Conservation (phyloP, 2,329 filamentous ascomycete species). For the Scedosporium dehoogii region DNA sequence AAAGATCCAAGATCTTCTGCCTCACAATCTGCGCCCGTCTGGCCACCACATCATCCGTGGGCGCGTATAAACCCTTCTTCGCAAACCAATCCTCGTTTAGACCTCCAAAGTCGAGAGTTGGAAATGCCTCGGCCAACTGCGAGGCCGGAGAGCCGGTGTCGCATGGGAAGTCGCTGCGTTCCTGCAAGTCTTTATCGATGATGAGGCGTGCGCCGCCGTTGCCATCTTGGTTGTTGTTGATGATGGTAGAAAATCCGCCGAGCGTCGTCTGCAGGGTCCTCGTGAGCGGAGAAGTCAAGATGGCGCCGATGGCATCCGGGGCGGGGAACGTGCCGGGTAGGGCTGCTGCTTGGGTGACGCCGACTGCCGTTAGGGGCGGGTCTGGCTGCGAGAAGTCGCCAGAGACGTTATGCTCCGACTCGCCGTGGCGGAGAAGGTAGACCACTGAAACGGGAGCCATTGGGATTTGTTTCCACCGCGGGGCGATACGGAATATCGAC, state of each 20-base stretch:
- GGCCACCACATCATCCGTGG: slow-evolving; percentile 10
- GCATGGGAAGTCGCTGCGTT: slow-evolving; percentile 17
- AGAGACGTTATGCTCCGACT: slow-evolving; percentile 12
- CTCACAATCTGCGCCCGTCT: slow-evolving; percentile 12
- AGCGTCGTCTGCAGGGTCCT: slow-evolving; percentile 11
- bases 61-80: slow-evolving; percentile 12
- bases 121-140: slow-evolving; percentile 10
- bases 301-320: slow-evolving; percentile 7
- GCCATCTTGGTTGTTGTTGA: background rate
- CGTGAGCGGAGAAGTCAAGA: slow-evolving; percentile 11
- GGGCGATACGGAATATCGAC: no score
- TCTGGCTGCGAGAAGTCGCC: slow-evolving; percentile 12
- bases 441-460: slow-evolving; percentile 13
- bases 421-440: slow-evolving; percentile 12
- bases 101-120: slow-evolving; percentile 8
- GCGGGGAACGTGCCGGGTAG: slow-evolving; percentile 8
- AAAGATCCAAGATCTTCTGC: slow-evolving; percentile 8
- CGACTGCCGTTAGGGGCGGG: slow-evolving; percentile 9
- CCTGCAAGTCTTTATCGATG: slow-evolving; percentile 15
- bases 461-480: no score
- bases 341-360: slow-evolving; percentile 7
- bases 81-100: slow-evolving; percentile 12
- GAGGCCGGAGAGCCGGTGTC: slow-evolving; percentile 14
- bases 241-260: slow-evolving; percentile 8
- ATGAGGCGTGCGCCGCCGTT: slow-evolving; percentile 9